Percentiles rank a stretch among this genome's conserved stretches.
These are phyloP conservation scores for Coniosporium tulheliwenetii DNA, from an alignment of 2,329 filamentous ascomycete genomes.

Conservation along the genomic window DNA sequence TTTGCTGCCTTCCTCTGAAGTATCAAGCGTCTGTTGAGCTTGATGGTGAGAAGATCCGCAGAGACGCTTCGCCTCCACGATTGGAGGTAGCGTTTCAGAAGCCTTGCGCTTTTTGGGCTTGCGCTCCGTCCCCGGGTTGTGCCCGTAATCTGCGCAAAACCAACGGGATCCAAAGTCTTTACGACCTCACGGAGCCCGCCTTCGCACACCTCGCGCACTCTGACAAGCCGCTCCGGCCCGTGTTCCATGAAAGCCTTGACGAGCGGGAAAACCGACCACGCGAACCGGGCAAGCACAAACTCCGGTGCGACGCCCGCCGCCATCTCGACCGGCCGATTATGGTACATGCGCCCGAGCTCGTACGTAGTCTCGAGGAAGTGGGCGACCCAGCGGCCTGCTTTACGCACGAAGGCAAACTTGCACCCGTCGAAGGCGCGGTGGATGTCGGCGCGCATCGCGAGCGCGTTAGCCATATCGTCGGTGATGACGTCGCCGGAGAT, in stretches of 20 bases:
- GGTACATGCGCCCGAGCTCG: constrained; percentile 2
- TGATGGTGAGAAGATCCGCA: no score
- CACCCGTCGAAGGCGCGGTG: constrained; percentile 4
- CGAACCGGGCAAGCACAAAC: constrained; percentile 3
- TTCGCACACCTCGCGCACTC: background rate
- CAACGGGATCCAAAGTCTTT: background rate
- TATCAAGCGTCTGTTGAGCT: no score
- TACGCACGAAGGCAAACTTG: constrained; percentile 3
- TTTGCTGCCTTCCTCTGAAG: no score
- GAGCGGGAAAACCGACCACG: constrained; percentile 4
- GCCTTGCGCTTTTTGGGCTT: no score
- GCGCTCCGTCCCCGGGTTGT: no score
- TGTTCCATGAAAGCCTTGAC: constrained; percentile 2
- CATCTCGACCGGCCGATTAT: constrained; percentile 1
- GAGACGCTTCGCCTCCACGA: no score
- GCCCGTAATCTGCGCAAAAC: no score
- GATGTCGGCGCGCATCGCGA: constrained; percentile 5
- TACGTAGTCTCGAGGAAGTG: constrained; percentile 3
- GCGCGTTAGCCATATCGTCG: constrained; percentile 4
- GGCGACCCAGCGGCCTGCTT: constrained; percentile 2
- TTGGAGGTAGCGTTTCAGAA: no score
- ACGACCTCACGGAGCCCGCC: background rate
- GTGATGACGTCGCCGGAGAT: constrained; percentile 1
- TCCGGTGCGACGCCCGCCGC: background rate
- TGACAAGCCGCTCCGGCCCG: constrained; percentile 1